These are phyloP conservation scores for Metahyphopichia silvanorum DNA, from an alignment of 805 yeast genomes.

Conservation along the genomic window DNA sequence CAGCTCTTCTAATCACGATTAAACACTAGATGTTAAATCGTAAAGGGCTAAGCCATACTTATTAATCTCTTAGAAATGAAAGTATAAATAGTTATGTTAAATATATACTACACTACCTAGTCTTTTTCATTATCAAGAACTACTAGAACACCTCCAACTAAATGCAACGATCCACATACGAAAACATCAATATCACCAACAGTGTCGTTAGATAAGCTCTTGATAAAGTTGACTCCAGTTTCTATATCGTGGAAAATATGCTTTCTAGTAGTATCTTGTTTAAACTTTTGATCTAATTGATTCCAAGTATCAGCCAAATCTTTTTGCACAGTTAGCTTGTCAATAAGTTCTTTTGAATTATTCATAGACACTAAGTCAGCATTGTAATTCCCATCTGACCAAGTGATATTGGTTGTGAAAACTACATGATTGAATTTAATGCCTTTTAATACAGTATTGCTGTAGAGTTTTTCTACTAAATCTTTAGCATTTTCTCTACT, in stretches of 20 bases:
- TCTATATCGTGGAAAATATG: constrained; percentile 74
- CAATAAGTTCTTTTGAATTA: constrained; percentile 74
- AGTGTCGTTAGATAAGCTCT: constrained; percentile 39
- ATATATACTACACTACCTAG: constrained; percentile 9
- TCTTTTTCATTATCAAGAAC: constrained; percentile 59
- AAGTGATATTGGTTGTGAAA: constrained; percentile 90
- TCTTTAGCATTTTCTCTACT: constrained; percentile 74
- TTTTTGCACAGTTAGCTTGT: constrained; percentile 77
- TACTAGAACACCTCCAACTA: constrained; percentile 90
- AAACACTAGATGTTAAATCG: no score
- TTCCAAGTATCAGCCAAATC: constrained; percentile 70
- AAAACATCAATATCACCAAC: constrained; percentile 57
- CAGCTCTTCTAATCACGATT: no score
- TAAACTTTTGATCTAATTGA: constrained; percentile 38
- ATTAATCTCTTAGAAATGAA: no score
- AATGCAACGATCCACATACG: constrained; percentile 90
- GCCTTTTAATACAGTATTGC: constrained; percentile 31
- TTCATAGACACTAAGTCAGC: constrained; percentile 84
- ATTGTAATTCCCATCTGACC: constrained; percentile 77
- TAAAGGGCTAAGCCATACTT: no score
- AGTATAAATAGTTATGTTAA: background rate
- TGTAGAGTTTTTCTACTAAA: constrained; percentile 53
- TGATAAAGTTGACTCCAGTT: constrained; percentile 57
- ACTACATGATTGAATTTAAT: constrained; percentile 69
- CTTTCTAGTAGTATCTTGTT: constrained; percentile 25